Conservation (phyloP, 2,329 filamentous ascomycete species). For the Epichloe glyceriae region DNA sequence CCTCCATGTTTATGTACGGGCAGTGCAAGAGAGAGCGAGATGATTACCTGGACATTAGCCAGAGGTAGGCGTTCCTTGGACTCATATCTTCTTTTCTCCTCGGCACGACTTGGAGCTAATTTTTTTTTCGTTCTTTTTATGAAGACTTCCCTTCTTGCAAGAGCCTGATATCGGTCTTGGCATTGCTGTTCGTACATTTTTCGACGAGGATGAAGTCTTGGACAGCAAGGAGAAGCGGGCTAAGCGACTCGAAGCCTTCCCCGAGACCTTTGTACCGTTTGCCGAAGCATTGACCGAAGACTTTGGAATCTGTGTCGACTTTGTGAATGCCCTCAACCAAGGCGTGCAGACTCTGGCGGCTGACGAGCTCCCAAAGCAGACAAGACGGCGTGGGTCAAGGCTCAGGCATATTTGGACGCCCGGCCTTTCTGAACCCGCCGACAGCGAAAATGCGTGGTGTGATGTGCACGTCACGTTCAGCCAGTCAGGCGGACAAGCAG, state of each 20-base stretch:
- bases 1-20: slow-evolving; percentile 67
- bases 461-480: not conserved
- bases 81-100: not conserved
- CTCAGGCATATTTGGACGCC: slow-evolving; percentile 37
- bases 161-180: slow-evolving; percentile 65
- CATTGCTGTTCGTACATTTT: slow-evolving; percentile 67
- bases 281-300: slow-evolving; percentile 47
- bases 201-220: slow-evolving; percentile 54
- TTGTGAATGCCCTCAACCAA: slow-evolving; percentile 43
- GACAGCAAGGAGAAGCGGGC: slow-evolving; percentile 37
- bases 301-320: slow-evolving; percentile 41
- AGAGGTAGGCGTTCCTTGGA: slow-evolving; percentile 41
- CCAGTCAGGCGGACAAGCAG: too few relatives aligned
- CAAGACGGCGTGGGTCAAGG: slow-evolving; percentile 40
- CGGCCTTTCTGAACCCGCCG: slow-evolving; percentile 23
- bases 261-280: slow-evolving; percentile 41
- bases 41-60: slow-evolving; percentile 55
- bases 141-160: slow-evolving; percentile 51
- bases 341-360: slow-evolving; percentile 42
- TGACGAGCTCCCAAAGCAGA: slow-evolving; percentile 34
- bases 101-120: too few relatives aligned
- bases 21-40: slow-evolving; percentile 60
- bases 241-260: slow-evolving; percentile 36
- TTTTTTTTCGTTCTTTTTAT: not conserved
- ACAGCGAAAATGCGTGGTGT: not conserved